Conservation (phyloP, 345 rosid species). For the Eucalyptus viminalis region DNA sequence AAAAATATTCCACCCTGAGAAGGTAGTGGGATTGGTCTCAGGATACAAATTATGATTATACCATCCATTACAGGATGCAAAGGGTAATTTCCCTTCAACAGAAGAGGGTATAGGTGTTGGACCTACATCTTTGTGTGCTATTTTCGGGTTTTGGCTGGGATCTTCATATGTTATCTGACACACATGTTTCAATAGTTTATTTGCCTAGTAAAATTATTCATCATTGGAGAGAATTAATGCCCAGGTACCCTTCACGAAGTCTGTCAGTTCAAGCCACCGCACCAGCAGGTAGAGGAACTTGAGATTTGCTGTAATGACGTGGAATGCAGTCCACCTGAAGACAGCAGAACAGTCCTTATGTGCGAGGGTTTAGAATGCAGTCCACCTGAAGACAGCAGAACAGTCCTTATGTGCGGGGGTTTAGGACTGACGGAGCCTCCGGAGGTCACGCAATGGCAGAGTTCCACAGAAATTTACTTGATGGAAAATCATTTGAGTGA, state of each 20-base stretch:
- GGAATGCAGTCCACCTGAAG: not conserved
- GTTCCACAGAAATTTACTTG: not conserved
- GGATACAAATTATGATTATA: not conserved
- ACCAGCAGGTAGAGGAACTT: not conserved
- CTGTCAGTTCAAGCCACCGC: not conserved
- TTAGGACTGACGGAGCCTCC: not conserved
- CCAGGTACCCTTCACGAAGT: not conserved
- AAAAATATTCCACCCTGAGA: not conserved
- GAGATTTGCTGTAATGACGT: not conserved
- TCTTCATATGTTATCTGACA: not conserved
- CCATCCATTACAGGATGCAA: not conserved
- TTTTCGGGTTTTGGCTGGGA: not conserved
- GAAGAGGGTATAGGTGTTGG: not conserved
- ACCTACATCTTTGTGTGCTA: not conserved
- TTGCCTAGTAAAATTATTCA: not conserved
- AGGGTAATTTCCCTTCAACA: not conserved
- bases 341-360: not conserved
- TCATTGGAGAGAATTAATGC: not conserved
- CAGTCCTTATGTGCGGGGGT: not conserved
- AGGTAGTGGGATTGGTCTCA: not conserved
- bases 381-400: not conserved
- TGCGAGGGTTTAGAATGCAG: not conserved
- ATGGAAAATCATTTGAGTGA: not conserved
- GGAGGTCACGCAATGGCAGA: not conserved
- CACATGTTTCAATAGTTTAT: not conserved